phyloP scores from a whole-genome alignment of 108 stramenopile species.

The Cyclotella choctawhatcheeana region DNA sequence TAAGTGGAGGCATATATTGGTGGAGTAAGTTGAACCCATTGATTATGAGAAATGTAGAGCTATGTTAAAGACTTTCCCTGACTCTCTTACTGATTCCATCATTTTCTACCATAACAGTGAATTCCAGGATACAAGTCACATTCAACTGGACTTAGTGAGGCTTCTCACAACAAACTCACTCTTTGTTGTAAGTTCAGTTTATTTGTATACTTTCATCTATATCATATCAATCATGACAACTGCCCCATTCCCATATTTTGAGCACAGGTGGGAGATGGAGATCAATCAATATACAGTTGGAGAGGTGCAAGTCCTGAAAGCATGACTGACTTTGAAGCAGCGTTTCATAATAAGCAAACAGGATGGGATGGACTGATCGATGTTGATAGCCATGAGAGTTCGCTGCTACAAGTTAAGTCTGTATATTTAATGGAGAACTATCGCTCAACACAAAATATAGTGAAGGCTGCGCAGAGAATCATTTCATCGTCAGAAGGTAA shows the following conservation, averaged over 20 bases:
- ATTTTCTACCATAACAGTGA: too few relatives aligned
- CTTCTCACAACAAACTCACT: slow-evolving; percentile 71
- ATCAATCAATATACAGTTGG: slow-evolving; percentile 88
- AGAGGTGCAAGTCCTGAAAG: slow-evolving; percentile 80
- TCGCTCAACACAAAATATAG: slow-evolving; percentile 82
- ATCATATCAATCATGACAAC: too few relatives aligned
- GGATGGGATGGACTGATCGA: slow-evolving; percentile 37
- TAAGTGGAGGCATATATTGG: slow-evolving; percentile 82
- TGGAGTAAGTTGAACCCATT: too few relatives aligned
- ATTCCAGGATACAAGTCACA: slow-evolving; percentile 82
- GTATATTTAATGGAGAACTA: slow-evolving; percentile 87
- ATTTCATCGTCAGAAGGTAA: slow-evolving; percentile 51
- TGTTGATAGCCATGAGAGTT: slow-evolving; percentile 1
- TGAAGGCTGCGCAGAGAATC: slow-evolving; percentile 79
- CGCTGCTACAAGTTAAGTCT: slow-evolving; percentile 51
- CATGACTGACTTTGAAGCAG: slow-evolving; percentile 63
- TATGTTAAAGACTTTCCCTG: too few relatives aligned
- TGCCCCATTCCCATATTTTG: too few relatives aligned
- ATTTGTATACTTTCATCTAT: too few relatives aligned
- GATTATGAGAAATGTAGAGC: too few relatives aligned
- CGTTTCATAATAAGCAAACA: slow-evolving; percentile 51
- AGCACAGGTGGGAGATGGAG: slow-evolving; percentile 87
- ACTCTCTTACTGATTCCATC: too few relatives aligned
- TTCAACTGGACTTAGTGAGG: slow-evolving; percentile 78
- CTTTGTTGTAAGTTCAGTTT: too few relatives aligned